These are phyloP conservation scores for Sporothrix dimorphospora DNA, from an alignment of 2,329 filamentous ascomycete species.

Conservation along the genomic window DNA sequence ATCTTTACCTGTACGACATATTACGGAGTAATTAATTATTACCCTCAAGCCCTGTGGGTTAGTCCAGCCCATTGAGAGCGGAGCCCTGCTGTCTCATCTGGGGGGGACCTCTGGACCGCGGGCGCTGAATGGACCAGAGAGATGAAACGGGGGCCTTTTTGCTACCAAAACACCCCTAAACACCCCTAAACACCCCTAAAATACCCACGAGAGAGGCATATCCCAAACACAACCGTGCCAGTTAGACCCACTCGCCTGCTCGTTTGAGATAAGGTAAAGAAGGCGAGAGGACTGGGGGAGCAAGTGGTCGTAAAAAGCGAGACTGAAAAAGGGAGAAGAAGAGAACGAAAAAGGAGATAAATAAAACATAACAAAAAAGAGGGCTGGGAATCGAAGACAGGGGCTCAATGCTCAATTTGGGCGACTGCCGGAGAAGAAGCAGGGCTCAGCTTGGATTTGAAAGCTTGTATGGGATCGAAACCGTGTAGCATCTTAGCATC, in stretches of 20 bases:
- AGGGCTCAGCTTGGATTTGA: conserved; percentile 3
- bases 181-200: not conserved
- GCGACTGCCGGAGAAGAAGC: not conserved
- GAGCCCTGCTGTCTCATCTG: conserved; percentile 27
- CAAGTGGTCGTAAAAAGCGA: not conserved
- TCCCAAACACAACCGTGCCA: conserved; percentile 32
- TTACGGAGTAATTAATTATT: too few species aligned
- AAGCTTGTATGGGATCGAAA: not conserved
- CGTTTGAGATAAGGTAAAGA: conserved; percentile 30
- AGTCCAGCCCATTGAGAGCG: conserved; percentile 16
- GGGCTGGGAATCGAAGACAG: not conserved
- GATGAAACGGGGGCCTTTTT: conserved; percentile 26
- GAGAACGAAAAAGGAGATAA: not conserved
- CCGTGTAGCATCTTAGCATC: not conserved
- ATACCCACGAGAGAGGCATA: conserved; percentile 22
- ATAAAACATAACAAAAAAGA: not conserved
- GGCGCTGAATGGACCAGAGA: conserved; percentile 15
- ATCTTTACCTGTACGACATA: too few species aligned
- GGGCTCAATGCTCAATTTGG: not conserved
- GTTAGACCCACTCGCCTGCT: conserved; percentile 27
- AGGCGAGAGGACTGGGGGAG: not conserved
- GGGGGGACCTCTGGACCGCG: conserved; percentile 1
- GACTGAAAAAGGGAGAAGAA: not conserved
- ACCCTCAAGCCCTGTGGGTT: not conserved
- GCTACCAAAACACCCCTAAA: conserved; percentile 20